A percentile compares a stretch with the other conserved stretches of the same genome.
phyloP scores from a whole-genome alignment of 495 filamentous ascomycete species.

The Chaetomium fimeti region DNA sequence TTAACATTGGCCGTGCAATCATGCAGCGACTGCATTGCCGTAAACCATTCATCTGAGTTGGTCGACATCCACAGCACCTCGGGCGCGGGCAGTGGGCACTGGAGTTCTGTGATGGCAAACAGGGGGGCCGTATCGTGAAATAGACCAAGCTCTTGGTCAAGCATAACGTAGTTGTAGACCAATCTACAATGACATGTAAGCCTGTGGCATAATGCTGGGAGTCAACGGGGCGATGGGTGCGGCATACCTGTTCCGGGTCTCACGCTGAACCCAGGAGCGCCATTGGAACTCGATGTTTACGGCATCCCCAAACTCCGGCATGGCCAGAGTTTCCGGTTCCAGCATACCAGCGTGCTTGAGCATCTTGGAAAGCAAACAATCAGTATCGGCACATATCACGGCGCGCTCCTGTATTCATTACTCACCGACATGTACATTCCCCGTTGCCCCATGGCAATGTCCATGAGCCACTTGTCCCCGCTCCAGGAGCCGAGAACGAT shows the following conservation, averaged over 20 bases:
- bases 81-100: conserved; percentile 55
- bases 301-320: conserved; percentile 34
- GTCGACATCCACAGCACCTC: conserved; percentile 53
- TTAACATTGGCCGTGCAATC: conserved; percentile 38
- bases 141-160: conserved; percentile 63
- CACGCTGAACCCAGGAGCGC: conserved; percentile 57
- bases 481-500: conserved; percentile 62
- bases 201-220: background rate
- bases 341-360: conserved; percentile 56
- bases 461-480: conserved; percentile 70
- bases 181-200: conserved; percentile 42
- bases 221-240: background rate
- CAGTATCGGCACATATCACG: background rate
- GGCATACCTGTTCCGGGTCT: conserved; percentile 56
- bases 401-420: background rate
- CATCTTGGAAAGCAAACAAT: conserved; percentile 41
- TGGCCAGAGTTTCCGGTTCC: conserved; percentile 41
- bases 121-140: conserved; percentile 60
- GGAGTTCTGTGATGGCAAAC: conserved; percentile 58
- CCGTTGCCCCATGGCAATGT: conserved; percentile 66
- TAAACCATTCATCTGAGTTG: conserved; percentile 49
- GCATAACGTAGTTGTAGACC: conserved; percentile 65
- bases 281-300: conserved; percentile 51
- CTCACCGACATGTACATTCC: conserved; percentile 64
- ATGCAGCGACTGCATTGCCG: conserved; percentile 51